These are phyloP conservation scores for Mentha longifolia DNA, from an alignment of 257 asterid species.

Conservation along the genomic window DNA sequence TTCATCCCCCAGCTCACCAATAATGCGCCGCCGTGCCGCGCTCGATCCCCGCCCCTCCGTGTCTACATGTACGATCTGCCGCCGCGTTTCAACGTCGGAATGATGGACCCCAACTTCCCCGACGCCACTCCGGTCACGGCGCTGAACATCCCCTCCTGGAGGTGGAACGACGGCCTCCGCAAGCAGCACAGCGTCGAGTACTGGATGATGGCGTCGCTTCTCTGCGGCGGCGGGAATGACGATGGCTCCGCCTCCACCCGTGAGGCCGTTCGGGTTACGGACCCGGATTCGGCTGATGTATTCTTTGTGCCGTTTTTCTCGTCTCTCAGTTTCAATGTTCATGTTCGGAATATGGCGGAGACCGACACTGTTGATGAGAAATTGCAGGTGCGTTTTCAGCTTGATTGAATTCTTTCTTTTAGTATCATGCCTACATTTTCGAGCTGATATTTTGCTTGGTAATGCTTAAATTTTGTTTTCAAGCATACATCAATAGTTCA, in stretches of 20 bases:
- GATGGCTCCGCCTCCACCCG: conserved; percentile 30
- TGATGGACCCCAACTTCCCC: conserved; percentile 50
- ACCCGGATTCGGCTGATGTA: conserved; percentile 75
- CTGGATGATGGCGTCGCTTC: conserved; percentile 73
- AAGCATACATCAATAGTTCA: no score
- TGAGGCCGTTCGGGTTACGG: conserved; percentile 84
- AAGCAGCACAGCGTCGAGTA: conserved; percentile 69
- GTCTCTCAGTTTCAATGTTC: conserved; percentile 75
- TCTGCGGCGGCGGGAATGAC: conserved; percentile 39
- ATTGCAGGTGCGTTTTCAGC: conserved; percentile 70
- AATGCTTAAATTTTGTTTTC: not conserved
- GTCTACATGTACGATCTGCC: conserved; percentile 66
- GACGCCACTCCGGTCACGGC: conserved; percentile 41
- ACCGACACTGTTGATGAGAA: conserved; percentile 66
- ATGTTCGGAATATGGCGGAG: conserved; percentile 73
- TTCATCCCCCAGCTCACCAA: conserved; percentile 57
- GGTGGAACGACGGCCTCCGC: conserved; percentile 58
- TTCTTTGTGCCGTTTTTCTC: conserved; percentile 94
- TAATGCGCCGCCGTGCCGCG: conserved; percentile 39
- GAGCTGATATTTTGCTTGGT: not conserved
- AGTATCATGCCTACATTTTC: not conserved
- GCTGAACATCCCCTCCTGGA: conserved; percentile 52
- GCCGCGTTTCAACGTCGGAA: conserved; percentile 56
- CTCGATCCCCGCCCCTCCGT: conserved; percentile 51
- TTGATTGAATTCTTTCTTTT: not conserved